Conservation (phyloP, 2,329 filamentous ascomycete genomes). For the Pyricularia pennisetigena region DNA sequence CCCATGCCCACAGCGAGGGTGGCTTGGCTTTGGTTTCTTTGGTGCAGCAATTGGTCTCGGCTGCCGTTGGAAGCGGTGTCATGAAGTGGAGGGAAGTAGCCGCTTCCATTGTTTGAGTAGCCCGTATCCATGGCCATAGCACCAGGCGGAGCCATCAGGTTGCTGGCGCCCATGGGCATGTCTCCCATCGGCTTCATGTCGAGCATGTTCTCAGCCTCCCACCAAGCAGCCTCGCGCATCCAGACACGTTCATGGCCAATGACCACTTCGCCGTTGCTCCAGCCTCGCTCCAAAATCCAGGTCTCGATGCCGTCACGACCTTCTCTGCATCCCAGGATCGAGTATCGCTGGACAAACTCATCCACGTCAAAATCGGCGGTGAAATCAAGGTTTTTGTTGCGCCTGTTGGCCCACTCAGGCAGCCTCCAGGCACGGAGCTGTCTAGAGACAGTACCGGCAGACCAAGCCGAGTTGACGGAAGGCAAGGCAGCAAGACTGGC, state of each 20-base stretch:
- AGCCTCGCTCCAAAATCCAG: slow-evolving; percentile 89
- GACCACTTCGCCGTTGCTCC: slow-evolving; percentile 96
- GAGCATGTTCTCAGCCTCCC: slow-evolving; percentile 94
- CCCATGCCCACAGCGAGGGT: slow-evolving; percentile 30
- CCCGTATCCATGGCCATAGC: slow-evolving; percentile 55
- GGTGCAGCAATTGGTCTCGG: slow-evolving; percentile 60
- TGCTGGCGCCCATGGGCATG: slow-evolving; percentile 15
- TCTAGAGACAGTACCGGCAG: slow-evolving; percentile 81
- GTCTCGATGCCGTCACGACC: slow-evolving; percentile 88
- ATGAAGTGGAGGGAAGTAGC: slow-evolving; percentile 62
- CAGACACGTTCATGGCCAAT: slow-evolving; percentile 86
- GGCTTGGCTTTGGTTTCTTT: slow-evolving; percentile 46
- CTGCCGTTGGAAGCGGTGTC: slow-evolving; percentile 55
- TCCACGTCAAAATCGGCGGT: slow-evolving; percentile 94
- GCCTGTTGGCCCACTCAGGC: slow-evolving; percentile 91
- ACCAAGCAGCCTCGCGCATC: slow-evolving; percentile 93
- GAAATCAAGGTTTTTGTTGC: slow-evolving; percentile 86
- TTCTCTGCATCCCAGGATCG: slow-evolving; percentile 74
- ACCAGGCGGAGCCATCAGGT: slow-evolving; percentile 12
- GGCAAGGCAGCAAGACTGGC: slow-evolving; percentile 62
- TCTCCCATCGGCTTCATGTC: slow-evolving; percentile 65
- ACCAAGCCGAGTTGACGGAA: slow-evolving; percentile 77
- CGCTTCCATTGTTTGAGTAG: slow-evolving; percentile 57
- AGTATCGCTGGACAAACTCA: slow-evolving; percentile 80
- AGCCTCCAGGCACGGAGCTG: slow-evolving; percentile 90